Evolutionary conservation across 2,329 filamentous ascomycete species (phyloP).

Genomic region (Penicillium sp.): DNA sequence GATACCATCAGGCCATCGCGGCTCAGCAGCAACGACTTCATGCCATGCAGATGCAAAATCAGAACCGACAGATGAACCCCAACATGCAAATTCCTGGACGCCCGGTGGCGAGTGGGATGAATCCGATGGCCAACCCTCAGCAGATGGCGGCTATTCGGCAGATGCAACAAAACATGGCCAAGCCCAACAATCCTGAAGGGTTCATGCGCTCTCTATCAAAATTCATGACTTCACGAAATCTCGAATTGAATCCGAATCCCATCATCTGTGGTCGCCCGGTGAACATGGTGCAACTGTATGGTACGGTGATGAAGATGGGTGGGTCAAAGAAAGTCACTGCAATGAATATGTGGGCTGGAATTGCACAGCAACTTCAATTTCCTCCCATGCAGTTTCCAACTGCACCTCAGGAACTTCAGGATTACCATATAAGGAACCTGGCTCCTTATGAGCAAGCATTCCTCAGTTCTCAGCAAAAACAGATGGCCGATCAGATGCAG

Average conservation of each 20-base stretch:
- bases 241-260: slow-evolving; percentile 72
- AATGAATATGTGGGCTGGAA: slow-evolving; percentile 68
- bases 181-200: slow-evolving; percentile 55
- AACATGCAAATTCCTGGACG: slow-evolving; percentile 39
- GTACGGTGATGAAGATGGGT: slow-evolving; percentile 69
- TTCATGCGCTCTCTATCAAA: slow-evolving; percentile 72
- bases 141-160: slow-evolving; percentile 50
- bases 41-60: slow-evolving; percentile 78
- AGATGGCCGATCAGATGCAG: slow-evolving; percentile 43
- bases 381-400: slow-evolving; percentile 61
- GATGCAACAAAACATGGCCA: slow-evolving; percentile 44
- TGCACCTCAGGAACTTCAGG: slow-evolving; percentile 66
- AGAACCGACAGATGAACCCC: slow-evolving; percentile 61
- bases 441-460: slow-evolving; percentile 66
- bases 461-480: slow-evolving; percentile 46
- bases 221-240: slow-evolving; percentile 73
- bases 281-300: slow-evolving; percentile 73
- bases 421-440: slow-evolving; percentile 73
- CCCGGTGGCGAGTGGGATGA: slow-evolving; percentile 35
- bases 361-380: slow-evolving; percentile 64
- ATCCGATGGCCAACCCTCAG: slow-evolving; percentile 41
- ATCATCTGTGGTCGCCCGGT: slow-evolving; percentile 70
- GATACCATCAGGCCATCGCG: slow-evolving; percentile 60
- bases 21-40: slow-evolving; percentile 70
- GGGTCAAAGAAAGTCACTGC: slow-evolving; percentile 72